phyloP scores from a whole-genome alignment of 2,329 filamentous ascomycete species.

The Cytospora piceicola region DNA sequence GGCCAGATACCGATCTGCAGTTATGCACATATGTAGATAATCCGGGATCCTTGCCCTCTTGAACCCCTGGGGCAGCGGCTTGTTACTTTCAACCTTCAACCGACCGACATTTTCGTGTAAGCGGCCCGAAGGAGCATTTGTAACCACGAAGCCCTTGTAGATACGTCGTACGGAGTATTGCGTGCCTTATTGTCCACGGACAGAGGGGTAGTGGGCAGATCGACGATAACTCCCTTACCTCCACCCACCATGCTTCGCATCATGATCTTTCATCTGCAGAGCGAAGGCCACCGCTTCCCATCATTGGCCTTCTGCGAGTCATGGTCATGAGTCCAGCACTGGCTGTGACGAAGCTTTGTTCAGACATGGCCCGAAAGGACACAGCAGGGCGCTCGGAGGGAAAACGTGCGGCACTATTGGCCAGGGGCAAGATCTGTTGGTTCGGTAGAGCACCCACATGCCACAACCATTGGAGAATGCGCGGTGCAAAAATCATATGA shows the following conservation, averaged over 20 bases:
- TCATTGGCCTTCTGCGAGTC: background rate
- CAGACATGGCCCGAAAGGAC: background rate
- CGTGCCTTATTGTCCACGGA: background rate
- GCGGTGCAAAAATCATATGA: background rate
- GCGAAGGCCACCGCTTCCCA: background rate
- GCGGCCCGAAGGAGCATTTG: background rate
- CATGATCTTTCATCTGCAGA: too few species aligned
- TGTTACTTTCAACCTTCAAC: too few species aligned
- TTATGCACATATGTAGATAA: too few species aligned
- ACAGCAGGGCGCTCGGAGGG: conserved; percentile 3
- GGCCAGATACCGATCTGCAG: too few species aligned
- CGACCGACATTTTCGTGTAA: too few species aligned
- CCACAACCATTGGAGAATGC: background rate
- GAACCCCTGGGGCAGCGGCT: too few species aligned
- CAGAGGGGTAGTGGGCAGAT: background rate
- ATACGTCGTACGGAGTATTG: too few species aligned
- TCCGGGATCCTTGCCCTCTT: too few species aligned
- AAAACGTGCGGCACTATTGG: background rate
- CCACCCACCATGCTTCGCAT: background rate
- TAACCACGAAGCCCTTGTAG: background rate
- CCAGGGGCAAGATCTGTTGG: background rate
- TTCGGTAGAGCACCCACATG: background rate
- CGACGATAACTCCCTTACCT: background rate
- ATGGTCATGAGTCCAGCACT: background rate
- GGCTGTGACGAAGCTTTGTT: background rate